phyloP scores from a whole-genome alignment of 257 asterid genomes.

The Solanum sejunctum region DNA sequence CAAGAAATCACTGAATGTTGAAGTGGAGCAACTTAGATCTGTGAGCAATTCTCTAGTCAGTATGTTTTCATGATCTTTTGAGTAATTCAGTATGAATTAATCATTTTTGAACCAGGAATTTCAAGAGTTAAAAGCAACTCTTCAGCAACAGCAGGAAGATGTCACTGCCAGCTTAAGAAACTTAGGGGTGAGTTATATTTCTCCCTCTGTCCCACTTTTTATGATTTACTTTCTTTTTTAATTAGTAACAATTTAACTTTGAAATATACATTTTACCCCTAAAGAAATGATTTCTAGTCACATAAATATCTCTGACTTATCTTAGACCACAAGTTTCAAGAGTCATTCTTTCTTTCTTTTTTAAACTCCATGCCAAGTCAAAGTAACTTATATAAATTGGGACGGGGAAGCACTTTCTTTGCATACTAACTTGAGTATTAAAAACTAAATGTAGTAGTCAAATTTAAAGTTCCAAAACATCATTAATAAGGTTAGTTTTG shows the following conservation, averaged over 20 bases:
- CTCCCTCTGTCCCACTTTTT: too few species aligned
- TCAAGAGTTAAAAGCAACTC: conserved; percentile 75
- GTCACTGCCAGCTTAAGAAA: conserved; percentile 55
- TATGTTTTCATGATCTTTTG: neutral
- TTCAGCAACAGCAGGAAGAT: conserved; percentile 95
- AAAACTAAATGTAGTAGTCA: neutral
- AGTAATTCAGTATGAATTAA: neutral
- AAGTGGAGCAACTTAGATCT: conserved; percentile 81
- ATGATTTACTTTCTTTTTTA: too few species aligned
- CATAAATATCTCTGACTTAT: too few species aligned
- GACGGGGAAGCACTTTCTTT: neutral
- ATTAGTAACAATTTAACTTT: too few species aligned
- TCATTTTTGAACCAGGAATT: conserved; percentile 45
- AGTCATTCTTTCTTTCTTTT: too few species aligned
- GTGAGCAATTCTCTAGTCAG: conserved; percentile 30
- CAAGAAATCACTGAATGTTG: conserved; percentile 55
- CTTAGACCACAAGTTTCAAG: too few species aligned
- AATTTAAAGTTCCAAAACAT: neutral
- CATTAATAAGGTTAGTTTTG: neutral
- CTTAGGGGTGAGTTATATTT: conserved; percentile 42
- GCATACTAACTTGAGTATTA: too few species aligned
- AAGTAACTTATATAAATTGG: too few species aligned
- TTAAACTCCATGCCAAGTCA: too few species aligned
- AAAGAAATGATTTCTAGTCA: too few species aligned
- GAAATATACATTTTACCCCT: too few species aligned